Evolutionary conservation across 768 basidiomycete genomes (phyloP).

Genomic region (Rhodotorula taiwanensis): DNA sequence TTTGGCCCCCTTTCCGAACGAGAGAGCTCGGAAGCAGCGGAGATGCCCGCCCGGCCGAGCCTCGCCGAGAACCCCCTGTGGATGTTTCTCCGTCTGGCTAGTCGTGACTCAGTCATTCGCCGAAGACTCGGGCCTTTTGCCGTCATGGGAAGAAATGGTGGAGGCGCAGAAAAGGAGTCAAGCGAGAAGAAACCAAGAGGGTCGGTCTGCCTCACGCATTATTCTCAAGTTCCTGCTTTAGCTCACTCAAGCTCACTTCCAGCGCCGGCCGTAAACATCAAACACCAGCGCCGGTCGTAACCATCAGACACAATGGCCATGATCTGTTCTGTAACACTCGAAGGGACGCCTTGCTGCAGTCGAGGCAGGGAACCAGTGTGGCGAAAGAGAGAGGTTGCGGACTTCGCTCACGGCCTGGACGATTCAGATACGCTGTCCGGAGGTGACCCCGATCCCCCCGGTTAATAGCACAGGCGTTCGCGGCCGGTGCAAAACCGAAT

Average conservation of each 20-base stretch:
- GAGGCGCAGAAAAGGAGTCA: constrained; percentile 4
- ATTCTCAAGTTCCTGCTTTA: too few relatives aligned
- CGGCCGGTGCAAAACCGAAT: constrained; percentile 9
- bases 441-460: not conserved
- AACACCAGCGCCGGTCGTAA: constrained; percentile 3
- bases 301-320: constrained; percentile 4
- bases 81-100: too few relatives aligned
- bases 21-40: too few relatives aligned
- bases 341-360: constrained; percentile 1
- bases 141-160: constrained; percentile 10
- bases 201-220: not conserved
- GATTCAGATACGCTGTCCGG: constrained; percentile 11
- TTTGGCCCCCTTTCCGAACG: too few relatives aligned
- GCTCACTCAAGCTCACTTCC: not conserved
- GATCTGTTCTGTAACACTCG: constrained; percentile 3
- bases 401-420: not conserved
- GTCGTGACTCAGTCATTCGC: too few relatives aligned
- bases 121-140: too few relatives aligned
- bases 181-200: not conserved
- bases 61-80: too few relatives aligned
- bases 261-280: constrained; percentile 12
- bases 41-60: too few relatives aligned
- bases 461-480: not conserved
- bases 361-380: not conserved
- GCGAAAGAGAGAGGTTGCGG: not conserved